Evolutionary conservation across 176 grass and related monocot genomes (phyloP), one percentile per base, ranked within the genome.

Genomic region (Metroxylon sagu): DNA sequence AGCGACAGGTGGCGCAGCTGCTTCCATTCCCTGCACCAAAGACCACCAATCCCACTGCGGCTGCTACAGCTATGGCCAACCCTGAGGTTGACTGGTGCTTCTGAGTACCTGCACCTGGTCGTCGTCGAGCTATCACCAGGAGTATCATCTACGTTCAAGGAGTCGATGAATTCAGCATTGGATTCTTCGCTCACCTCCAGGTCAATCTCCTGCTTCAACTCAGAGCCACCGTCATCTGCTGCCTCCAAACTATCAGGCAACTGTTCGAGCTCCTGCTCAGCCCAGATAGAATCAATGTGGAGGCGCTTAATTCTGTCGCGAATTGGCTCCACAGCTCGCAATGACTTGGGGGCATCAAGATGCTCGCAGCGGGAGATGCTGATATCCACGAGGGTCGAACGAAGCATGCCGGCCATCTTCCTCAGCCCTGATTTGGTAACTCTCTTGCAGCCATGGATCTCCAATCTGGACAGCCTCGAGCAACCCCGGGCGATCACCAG

Each of bases 231-330:
- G 2, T 85, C 89, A 19, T 71, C 61, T 19, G 12, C 29, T 16
- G 59, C n/a, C 12, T 39, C 16, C 8, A 18, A 65, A 48, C 16
- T 73, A 63, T 52, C 77, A 74, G 54, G 7, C 57, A 25, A 62
- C n/a, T 29, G 19, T 48, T 69, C 68, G 48, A 17, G 53, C 26
- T 68, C 69, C 5, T 63, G 64, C 26, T 2, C 18, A 14, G 67
- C 72, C 88, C 88, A 98, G 21, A 83, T 61, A 80, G 84, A 93
- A 49, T 81, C 89, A 71, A 98, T 61, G 62, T 93, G 79, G 53
- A 98, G 89, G 56, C 88, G 81, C 85, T 98, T 79, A 0, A 98
- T 79, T 35, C 77, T 53, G 53, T 78, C 76, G 21, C 84, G 76
- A 55, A 98, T 61, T 0, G 81, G 88, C 18, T 59, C 80, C 15